These are phyloP conservation scores for Rhizopogon vinicolor DNA, from an alignment of 768 basidiomycete species.

Conservation along the genomic window DNA sequence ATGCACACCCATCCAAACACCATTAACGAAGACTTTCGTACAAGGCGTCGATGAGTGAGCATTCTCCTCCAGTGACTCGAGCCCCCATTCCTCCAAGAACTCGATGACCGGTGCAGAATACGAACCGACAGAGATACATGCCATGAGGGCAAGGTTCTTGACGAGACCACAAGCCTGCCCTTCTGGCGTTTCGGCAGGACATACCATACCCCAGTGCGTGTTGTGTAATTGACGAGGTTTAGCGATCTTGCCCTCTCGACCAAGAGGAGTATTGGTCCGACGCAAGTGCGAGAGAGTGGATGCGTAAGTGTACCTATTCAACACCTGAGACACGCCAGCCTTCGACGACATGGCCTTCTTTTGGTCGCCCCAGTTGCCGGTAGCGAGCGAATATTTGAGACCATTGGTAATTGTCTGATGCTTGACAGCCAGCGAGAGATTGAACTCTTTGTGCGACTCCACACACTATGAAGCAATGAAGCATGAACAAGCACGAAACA, in stretches of 20 bases:
- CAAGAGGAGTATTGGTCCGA: conserved; percentile 96
- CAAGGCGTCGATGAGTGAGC: conserved; percentile 76
- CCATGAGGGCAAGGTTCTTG: conserved; percentile 96
- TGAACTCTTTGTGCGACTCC: conserved; percentile 94
- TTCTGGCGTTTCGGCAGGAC: conserved; percentile 98
- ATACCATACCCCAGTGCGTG: conserved; percentile 99
- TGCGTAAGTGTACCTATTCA: conserved; percentile 98
- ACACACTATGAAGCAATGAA: conserved; percentile 64
- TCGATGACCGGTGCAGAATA: conserved; percentile 95
- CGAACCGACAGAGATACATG: conserved; percentile 97
- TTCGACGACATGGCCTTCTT: conserved; percentile 98
- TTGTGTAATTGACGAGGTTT: conserved; percentile 99
- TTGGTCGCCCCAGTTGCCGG: conserved; percentile 99
- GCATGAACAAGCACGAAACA: not conserved
- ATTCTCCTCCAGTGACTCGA: conserved; percentile 93
- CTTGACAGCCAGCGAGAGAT: conserved; percentile 86
- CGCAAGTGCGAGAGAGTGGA: conserved; percentile 97
- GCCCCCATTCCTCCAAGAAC: conserved; percentile 97
- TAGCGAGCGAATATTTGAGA: conserved; percentile 94
- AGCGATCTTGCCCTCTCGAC: conserved; percentile 97
- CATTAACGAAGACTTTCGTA: conserved; percentile 98
- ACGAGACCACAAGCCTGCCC: conserved; percentile 99
- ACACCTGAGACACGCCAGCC: conserved; percentile 97
- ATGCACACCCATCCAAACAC: conserved; percentile 99
- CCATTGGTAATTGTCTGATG: conserved; percentile 98